Conservation (phyloP, 2,329 filamentous ascomycete species). For the Trichoderma endophyticum region DNA sequence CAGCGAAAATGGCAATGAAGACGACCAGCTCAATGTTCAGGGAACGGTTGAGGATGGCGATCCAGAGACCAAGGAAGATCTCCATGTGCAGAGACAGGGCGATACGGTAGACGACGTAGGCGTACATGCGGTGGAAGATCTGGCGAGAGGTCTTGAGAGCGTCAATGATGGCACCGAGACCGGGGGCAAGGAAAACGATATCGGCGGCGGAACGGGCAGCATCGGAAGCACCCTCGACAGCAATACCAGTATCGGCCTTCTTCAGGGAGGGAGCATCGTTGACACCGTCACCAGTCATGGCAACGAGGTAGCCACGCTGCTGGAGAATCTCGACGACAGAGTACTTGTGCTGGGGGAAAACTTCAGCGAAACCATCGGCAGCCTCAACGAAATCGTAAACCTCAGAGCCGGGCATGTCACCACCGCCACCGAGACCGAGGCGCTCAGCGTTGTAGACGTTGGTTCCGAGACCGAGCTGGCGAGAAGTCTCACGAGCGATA, state of each 20-base stretch:
- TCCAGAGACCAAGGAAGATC: constrained; percentile 89
- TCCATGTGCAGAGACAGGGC: constrained; percentile 87
- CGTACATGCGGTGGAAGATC: constrained; percentile 97
- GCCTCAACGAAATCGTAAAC: constrained; percentile 95
- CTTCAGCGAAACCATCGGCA: constrained; percentile 91
- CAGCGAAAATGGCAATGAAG: constrained; percentile 92
- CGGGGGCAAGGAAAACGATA: constrained; percentile 89
- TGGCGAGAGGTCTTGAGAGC: constrained; percentile 89
- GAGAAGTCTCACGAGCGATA: constrained; percentile 87
- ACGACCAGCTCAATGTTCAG: constrained; percentile 85
- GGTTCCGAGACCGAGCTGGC: constrained; percentile 85
- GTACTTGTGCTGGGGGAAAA: constrained; percentile 95
- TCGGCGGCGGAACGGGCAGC: constrained; percentile 88
- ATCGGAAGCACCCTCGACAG: constrained; percentile 87
- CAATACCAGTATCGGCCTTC: constrained; percentile 95
- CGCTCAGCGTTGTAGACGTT: constrained; percentile 94
- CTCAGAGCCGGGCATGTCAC: constrained; percentile 90
- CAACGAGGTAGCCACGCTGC: constrained; percentile 88
- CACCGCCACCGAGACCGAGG: constrained; percentile 83
- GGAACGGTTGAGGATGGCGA: constrained; percentile 78
- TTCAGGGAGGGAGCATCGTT: constrained; percentile 91
- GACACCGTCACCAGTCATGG: constrained; percentile 95
- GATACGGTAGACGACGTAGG: constrained; percentile 94
- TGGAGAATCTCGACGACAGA: constrained; percentile 91
- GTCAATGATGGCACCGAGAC: constrained; percentile 88